Conservation (phyloP, 1,284 basidiomycete species). For the Rhodotorula sp. region DNA sequence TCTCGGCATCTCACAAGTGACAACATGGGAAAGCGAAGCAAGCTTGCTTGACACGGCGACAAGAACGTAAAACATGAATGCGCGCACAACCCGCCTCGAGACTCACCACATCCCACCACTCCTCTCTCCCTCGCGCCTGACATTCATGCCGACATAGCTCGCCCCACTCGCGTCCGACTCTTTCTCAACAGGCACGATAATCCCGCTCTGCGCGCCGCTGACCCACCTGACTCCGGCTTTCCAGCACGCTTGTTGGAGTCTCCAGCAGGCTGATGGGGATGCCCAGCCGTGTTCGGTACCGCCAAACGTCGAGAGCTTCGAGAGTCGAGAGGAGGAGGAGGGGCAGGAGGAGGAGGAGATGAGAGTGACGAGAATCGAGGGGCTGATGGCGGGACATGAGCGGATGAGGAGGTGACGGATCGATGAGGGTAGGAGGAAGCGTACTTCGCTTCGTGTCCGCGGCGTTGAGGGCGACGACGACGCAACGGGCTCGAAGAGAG, state of each 20-base stretch:
- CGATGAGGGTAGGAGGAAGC: not conserved
- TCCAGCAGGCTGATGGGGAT: not conserved
- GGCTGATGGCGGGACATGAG: constrained; percentile 1
- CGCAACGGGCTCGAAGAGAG: constrained; percentile 4
- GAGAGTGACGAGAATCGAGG: not conserved
- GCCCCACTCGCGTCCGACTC: not conserved
- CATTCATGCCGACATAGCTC: too few species aligned
- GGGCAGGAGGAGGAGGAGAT: not conserved
- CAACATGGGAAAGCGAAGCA: not conserved
- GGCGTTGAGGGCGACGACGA: not conserved
- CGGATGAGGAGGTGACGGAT: constrained; percentile 19
- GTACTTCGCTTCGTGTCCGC: too few species aligned
- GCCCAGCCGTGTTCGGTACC: constrained; percentile 23
- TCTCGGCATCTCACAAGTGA: too few species aligned
- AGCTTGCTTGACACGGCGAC: not conserved
- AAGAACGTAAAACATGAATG: not conserved
- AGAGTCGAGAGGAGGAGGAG: not conserved
- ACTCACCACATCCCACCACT: too few species aligned
- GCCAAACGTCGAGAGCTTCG: constrained; percentile 5
- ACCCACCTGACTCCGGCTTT: constrained; percentile 11
- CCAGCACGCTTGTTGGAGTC: constrained; percentile 25
- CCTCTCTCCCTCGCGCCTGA: too few species aligned
- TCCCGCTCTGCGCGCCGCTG: not conserved
- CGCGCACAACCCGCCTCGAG: not conserved
- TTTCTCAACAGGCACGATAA: too few species aligned